Evolutionary conservation across 1,284 basidiomycete species (phyloP).

Genomic region (Butyriboletus appendiculatus): DNA sequence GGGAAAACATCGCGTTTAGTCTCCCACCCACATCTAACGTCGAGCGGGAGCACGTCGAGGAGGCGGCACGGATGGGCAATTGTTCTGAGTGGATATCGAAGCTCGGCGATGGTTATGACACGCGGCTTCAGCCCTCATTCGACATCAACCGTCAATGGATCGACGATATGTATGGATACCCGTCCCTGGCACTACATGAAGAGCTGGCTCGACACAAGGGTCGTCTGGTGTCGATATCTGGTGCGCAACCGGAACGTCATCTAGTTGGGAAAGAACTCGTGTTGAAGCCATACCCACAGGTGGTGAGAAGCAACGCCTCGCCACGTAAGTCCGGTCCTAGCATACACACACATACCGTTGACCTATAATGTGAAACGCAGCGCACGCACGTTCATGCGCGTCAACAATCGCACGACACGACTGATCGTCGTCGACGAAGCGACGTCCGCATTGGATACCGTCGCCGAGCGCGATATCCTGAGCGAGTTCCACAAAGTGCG

Average conservation of each 20-base stretch:
- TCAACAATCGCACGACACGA: constrained; percentile 41
- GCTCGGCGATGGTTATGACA: constrained; percentile 37
- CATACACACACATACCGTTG: not conserved
- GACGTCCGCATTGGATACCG: constrained; percentile 52
- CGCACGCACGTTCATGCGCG: constrained; percentile 45
- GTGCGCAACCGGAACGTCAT: constrained; percentile 13
- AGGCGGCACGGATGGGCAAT: constrained; percentile 40
- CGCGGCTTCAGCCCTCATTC: constrained; percentile 38
- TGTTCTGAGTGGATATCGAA: constrained; percentile 37
- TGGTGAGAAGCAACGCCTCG: constrained; percentile 48
- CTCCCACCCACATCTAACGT: constrained; percentile 9
- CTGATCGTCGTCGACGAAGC: constrained; percentile 54
- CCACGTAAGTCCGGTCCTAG: constrained; percentile 40
- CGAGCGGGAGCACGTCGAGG: constrained; percentile 28
- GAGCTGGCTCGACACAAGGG: constrained; percentile 16
- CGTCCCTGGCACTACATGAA: constrained; percentile 17
- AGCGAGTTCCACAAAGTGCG: constrained; percentile 46
- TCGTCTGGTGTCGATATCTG: constrained; percentile 24
- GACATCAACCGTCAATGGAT: constrained; percentile 18
- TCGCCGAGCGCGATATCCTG: constrained; percentile 52
- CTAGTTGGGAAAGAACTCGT: constrained; percentile 1
- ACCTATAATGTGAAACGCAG: constrained; percentile 17
- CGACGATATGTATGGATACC: constrained; percentile 19
- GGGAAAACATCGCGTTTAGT: constrained; percentile 44
- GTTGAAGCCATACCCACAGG: constrained; percentile 16